Evolutionary conservation across 2,329 filamentous ascomycete genomes (phyloP).

Genomic region (Orbilia brochopaga): DNA sequence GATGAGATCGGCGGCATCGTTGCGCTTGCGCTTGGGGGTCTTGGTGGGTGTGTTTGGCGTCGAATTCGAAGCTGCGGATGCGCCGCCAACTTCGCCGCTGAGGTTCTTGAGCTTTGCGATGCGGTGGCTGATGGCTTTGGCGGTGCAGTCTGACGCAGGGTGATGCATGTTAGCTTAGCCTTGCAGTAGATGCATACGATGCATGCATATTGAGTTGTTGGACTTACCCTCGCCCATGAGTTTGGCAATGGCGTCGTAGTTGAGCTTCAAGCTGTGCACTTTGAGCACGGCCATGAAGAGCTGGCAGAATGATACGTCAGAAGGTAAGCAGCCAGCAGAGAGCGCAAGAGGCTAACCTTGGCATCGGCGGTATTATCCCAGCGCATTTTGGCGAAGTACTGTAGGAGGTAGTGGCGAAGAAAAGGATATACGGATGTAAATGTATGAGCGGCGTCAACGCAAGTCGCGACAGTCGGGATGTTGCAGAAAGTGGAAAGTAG

Average conservation of each 20-base stretch:
- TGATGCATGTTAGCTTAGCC: slow-evolving; percentile 8
- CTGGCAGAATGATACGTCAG: slow-evolving; percentile 29
- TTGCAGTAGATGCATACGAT: slow-evolving; percentile 9
- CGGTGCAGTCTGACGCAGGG: slow-evolving; percentile 50
- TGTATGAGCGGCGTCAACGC: slow-evolving; percentile 22
- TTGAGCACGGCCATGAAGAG: slow-evolving; percentile 55
- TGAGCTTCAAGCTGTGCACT: slow-evolving; percentile 54
- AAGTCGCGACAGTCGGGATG: slow-evolving; percentile 22
- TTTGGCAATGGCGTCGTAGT: slow-evolving; percentile 53
- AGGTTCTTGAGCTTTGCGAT: slow-evolving; percentile 54
- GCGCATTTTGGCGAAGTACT: slow-evolving; percentile 52
- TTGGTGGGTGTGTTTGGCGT: slow-evolving; percentile 37
- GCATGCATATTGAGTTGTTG: background rate
- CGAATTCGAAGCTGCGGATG: slow-evolving; percentile 10
- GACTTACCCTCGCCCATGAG: slow-evolving; percentile 54
- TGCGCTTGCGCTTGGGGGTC: slow-evolving; percentile 43
- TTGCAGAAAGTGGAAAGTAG: slow-evolving; percentile 9
- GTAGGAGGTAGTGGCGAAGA: slow-evolving; percentile 18
- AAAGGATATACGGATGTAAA: background rate
- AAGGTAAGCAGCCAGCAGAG: background rate
- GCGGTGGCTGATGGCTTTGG: slow-evolving; percentile 54
- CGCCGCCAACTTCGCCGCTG: slow-evolving; percentile 17
- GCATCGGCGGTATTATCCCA: slow-evolving; percentile 55
- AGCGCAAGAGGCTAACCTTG: slow-evolving; percentile 44
- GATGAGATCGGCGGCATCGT: slow-evolving; percentile 24